Base-by-base conservation (phyloP, 2,329 filamentous ascomycete species). In the Ophiosphaerella herpotricha region DNA sequence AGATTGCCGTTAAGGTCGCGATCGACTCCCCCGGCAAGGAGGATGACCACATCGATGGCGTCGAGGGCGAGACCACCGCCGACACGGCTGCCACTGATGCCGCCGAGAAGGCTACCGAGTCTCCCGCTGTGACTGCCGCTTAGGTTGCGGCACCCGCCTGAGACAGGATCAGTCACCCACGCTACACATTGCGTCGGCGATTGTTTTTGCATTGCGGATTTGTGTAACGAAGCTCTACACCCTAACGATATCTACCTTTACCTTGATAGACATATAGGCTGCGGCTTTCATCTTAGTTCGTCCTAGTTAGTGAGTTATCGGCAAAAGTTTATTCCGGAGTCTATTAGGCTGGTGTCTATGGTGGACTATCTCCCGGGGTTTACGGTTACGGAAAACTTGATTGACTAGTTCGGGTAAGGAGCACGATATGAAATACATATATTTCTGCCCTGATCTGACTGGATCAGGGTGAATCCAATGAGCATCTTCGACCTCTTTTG, bases 1-100 rank as follows among this genome's bases (percentile, higher is more conserved):
- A 97, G 82, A 99, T 99, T 67, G 94, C 94, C 61, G 94, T 99
- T 84, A 99, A 99, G 89, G 92, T 99, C 74, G 94, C 94, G 73
- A 97, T 99, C 73, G 94, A 99, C 82, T 97, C 91, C 83, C 94
- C 94, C 60, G 93, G 95, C 80, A 99, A 97, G 88, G 93, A 97
- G 78, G 93, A 97, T 74, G 85, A 89, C 70, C 88, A 82, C 64
- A 75, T 79, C 50, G 79, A 78, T 58, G 78, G 52, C 38, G 61
- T 68, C 48, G 78, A 81, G 46, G 71, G 66, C 41, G 68, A 67
- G 48, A 62, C 66, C 55, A 65, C 70, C 33, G 61, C 71, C 36
- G 57, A 58, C 48, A 48, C 55, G 35, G 54, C 60, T 23, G 50
- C 61, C 45, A 55, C 60, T 50, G 52, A 60, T 48, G 57, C 54